phyloP scores from a whole-genome alignment of 169 alveolate genomes.

The Eimeria praecox region DNA sequence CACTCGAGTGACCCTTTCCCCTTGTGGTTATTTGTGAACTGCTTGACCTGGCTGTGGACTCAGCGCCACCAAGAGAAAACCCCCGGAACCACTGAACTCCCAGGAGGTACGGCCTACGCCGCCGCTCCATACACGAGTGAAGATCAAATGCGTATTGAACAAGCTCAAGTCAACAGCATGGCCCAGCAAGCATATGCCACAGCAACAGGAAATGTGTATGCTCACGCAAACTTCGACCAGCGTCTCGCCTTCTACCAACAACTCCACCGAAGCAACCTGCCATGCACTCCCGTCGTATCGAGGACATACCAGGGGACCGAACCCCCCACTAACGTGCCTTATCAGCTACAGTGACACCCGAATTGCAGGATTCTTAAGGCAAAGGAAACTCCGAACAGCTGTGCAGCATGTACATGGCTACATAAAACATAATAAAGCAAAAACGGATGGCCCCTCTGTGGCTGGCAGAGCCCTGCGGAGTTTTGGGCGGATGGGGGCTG shows the following conservation, averaged over 20 bases:
- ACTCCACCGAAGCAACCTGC: slow-evolving; percentile 60
- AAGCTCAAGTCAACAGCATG: slow-evolving; percentile 45
- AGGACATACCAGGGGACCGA: slow-evolving; percentile 55
- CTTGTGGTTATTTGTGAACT: neutral
- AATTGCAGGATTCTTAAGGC: neutral
- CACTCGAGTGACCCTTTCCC: neutral
- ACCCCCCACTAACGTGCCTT: slow-evolving; percentile 3
- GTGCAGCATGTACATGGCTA: neutral
- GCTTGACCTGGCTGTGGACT: neutral
- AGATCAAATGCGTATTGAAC: slow-evolving; percentile 51
- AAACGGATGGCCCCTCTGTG: neutral
- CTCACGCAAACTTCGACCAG: slow-evolving; percentile 56
- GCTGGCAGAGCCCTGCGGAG: neutral
- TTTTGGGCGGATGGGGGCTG: neutral
- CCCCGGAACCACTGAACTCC: slow-evolving; percentile 24
- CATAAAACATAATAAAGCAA: neutral
- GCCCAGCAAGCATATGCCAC: slow-evolving; percentile 58
- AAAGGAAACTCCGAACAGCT: neutral
- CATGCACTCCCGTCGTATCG: slow-evolving; percentile 58
- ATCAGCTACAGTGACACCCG: neutral
- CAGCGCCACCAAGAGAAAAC: neutral
- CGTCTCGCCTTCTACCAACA: slow-evolving; percentile 54
- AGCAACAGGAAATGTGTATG: slow-evolving; percentile 61
- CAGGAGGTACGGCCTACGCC: slow-evolving; percentile 67
- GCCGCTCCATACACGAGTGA: slow-evolving; percentile 12